Evolutionary conservation across 2,329 filamentous ascomycete species (phyloP), one percentile per base, ranked within the genome.

Genomic region (Gliomastix tumulicola): DNA sequence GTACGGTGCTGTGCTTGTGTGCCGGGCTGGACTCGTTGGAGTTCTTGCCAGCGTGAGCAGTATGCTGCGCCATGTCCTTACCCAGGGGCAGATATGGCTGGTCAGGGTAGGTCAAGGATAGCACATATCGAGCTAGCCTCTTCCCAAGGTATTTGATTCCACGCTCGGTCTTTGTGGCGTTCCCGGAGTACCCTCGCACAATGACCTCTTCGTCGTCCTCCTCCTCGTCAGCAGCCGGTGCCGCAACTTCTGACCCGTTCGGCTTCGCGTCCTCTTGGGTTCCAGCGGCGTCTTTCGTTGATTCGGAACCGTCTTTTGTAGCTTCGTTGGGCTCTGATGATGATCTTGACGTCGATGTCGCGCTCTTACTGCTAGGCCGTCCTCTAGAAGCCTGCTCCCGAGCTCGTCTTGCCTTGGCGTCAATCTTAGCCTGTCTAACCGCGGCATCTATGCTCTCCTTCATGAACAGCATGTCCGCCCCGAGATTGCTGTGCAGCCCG

Each of bases 141-240:
- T 97, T 97, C 16, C 92, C 92, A 6, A 98, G 75, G 58, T 95
- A 98, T 57, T 97, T 95, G 52, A 98, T 97, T 13, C 92, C 92
- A 45, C 83, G 81, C 62, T 98, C 92, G 3, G 92, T 98, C 39
- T 84, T 82, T 22, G 87, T 88, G 7, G 86, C 87, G 57, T 97
- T 97, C 32, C 87, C 88, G 7, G 82, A 79, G 54, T 90, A 97
- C 3, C 90, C 90, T 44, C 90, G 74, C 4, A 96, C 90, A 48
- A 97, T 80, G 12, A 95, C 82, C 53, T 94, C 77, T 49, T 92
- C 86, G 25, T 89, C 82, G 20, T 87, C 82, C 10, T 86, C 76
- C 1, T 72, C 60, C 5, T 49, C 47, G 3, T 52, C 44, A 4
- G 46, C 47, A n/a, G n/a, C n/a, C n/a, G n/a, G n/a, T n/a, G n/a